These are phyloP conservation scores for Rhodosporidiobolus odoratus DNA, from an alignment of 768 basidiomycete species.

Conservation along the genomic window DNA sequence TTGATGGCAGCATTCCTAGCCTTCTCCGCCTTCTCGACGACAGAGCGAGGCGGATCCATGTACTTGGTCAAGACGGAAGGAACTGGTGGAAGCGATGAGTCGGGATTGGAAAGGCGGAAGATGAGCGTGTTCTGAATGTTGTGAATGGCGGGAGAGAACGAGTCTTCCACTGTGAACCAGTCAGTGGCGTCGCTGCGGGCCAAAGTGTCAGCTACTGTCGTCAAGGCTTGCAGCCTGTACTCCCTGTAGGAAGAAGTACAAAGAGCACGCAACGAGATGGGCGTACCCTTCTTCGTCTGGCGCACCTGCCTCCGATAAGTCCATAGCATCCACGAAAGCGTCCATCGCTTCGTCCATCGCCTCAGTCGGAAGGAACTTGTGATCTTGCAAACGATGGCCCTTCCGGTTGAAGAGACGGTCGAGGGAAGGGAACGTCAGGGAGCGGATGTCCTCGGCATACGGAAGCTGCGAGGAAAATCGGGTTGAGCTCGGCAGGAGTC, in stretches of 20 bases:
- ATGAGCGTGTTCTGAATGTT: constrained; percentile 89
- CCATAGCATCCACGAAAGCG: constrained; percentile 78
- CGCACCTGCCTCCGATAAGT: constrained; percentile 67
- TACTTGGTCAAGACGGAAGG: constrained; percentile 80
- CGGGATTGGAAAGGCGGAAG: constrained; percentile 65
- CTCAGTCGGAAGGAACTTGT: constrained; percentile 75
- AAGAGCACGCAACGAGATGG: background rate
- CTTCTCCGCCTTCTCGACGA: constrained; percentile 58
- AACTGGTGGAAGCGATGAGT: constrained; percentile 67
- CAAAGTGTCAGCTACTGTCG: background rate
- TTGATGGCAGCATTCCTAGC: constrained; percentile 61
- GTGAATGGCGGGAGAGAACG: constrained; percentile 85
- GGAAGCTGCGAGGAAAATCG: constrained; percentile 60
- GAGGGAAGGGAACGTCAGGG: constrained; percentile 77
- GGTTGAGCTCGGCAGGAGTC: background rate
- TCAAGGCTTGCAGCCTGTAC: no score
- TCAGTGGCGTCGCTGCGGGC: constrained; percentile 54
- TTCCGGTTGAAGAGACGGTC: constrained; percentile 66
- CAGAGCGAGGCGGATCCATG: constrained; percentile 67
- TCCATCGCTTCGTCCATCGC: constrained; percentile 78
- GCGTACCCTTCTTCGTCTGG: constrained; percentile 52
- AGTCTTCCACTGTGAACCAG: constrained; percentile 72
- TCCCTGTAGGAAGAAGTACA: no score
- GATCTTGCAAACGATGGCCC: constrained; percentile 65
- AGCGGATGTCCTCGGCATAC: constrained; percentile 88